These are phyloP conservation scores for Phaeoacremonium minimum DNA, from an alignment of 2,329 filamentous ascomycete genomes.

Conservation along the genomic window DNA sequence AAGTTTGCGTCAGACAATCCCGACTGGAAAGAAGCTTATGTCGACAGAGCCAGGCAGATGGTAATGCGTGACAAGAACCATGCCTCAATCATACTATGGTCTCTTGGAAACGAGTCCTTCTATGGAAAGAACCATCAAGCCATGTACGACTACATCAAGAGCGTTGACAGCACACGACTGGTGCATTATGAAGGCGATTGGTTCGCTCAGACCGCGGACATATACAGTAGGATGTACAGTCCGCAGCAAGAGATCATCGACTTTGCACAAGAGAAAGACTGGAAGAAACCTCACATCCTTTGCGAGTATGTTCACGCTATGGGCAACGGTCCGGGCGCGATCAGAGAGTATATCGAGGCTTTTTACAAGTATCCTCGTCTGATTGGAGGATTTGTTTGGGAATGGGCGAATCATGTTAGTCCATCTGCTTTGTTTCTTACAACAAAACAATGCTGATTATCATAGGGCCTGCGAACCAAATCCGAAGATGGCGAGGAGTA, in stretches of 20 bases:
- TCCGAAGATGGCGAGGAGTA: slow-evolving; percentile 35
- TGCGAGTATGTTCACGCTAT: slow-evolving; percentile 54
- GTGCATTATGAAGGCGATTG: slow-evolving; percentile 61
- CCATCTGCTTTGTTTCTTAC: neutral
- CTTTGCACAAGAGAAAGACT: slow-evolving; percentile 27
- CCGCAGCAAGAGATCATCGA: slow-evolving; percentile 33
- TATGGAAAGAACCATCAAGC: slow-evolving; percentile 59
- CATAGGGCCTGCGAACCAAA: slow-evolving; percentile 34
- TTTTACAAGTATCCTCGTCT: slow-evolving; percentile 54
- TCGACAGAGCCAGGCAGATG: slow-evolving; percentile 60
- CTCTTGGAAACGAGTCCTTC: slow-evolving; percentile 64
- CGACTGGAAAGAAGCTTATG: slow-evolving; percentile 54
- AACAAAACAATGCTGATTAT: slow-evolving; percentile 2
- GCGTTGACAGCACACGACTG: slow-evolving; percentile 47
- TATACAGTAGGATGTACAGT: slow-evolving; percentile 60
- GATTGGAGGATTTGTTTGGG: slow-evolving; percentile 61
- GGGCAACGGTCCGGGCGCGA: slow-evolving; percentile 63
- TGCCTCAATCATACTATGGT: slow-evolving; percentile 63
- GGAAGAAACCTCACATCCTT: slow-evolving; percentile 47
- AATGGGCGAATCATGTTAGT: slow-evolving; percentile 52
- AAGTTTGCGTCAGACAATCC: slow-evolving; percentile 53
- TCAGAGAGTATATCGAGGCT: slow-evolving; percentile 59
- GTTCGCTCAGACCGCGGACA: slow-evolving; percentile 50
- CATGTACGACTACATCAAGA: slow-evolving; percentile 59
- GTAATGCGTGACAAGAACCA: slow-evolving; percentile 63